Evolutionary conservation across 108 stramenopile species (phyloP).

Genomic region (Fistulifera solaris): DNA sequence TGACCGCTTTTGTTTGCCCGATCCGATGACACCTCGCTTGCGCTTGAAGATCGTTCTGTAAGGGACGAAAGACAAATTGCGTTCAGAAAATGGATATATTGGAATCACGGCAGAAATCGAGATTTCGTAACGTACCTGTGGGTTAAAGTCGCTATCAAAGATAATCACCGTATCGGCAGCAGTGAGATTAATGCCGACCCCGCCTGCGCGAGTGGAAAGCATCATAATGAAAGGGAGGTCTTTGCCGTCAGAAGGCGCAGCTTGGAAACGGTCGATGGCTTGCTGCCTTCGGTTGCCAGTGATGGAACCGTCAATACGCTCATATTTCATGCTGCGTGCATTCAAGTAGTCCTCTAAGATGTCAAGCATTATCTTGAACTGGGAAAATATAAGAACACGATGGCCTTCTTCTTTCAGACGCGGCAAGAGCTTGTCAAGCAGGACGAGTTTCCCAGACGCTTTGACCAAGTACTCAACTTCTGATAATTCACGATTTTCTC

Average conservation of each 20-base stretch:
- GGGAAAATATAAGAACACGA: constrained; percentile 90
- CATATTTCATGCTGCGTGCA: constrained; percentile 53
- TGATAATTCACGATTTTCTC: constrained; percentile 17
- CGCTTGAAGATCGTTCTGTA: constrained; percentile 27
- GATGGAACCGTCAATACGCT: constrained; percentile 94
- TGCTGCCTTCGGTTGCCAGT: constrained; percentile 85
- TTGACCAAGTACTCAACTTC: constrained; percentile 64
- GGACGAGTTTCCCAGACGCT: constrained; percentile 89
- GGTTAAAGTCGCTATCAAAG: constrained; percentile 26
- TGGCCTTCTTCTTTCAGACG: constrained; percentile 87
- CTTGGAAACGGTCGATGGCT: constrained; percentile 93
- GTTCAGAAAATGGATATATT: too few species aligned
- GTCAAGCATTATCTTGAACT: constrained; percentile 98
- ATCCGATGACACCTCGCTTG: constrained; percentile 97
- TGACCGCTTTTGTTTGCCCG: constrained; percentile 93
- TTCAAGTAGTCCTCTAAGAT: constrained; percentile 92
- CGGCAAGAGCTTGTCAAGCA: constrained; percentile 96
- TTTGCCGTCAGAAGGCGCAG: constrained; percentile 34
- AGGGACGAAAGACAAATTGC: too few species aligned
- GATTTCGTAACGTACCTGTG: too few species aligned
- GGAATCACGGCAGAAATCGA: too few species aligned
- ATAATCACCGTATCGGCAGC: constrained; percentile 71
- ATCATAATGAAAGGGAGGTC: constrained; percentile 93
- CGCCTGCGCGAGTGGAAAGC: constrained; percentile 92
- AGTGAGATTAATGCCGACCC: constrained; percentile 93